Conservation (phyloP, 306 rosid species). For the Betula pendula region DNA sequence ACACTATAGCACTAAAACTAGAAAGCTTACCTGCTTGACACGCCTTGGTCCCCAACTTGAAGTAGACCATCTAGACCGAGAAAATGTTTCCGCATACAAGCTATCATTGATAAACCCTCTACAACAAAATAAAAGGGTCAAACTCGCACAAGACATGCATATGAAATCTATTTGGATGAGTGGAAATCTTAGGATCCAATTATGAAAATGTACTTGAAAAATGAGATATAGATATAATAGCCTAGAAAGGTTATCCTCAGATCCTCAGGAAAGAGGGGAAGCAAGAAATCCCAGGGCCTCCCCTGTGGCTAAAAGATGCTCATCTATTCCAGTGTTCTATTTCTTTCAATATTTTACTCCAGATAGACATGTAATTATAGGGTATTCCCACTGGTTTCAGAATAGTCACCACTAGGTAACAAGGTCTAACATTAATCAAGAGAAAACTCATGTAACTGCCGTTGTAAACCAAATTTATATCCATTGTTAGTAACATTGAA, state of each 20-base stretch:
- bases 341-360: not conserved
- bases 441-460: not conserved
- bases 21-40: constrained; percentile 64
- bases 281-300: not conserved
- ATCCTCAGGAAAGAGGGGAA: not conserved
- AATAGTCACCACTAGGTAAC: not conserved
- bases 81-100: constrained; percentile 59
- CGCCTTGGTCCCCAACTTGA: constrained; percentile 94
- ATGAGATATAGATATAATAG: not conserved
- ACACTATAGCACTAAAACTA: not conserved
- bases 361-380: not conserved
- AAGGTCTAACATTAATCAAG: not conserved
- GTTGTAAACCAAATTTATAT: not conserved
- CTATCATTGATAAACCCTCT: constrained; percentile 80
- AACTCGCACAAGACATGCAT: not conserved
- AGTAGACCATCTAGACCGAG: constrained; percentile 87
- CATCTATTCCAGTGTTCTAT: not conserved
- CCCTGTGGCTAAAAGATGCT: not conserved
- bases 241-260: not conserved
- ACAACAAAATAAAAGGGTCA: constrained; percentile 23
- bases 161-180: not conserved
- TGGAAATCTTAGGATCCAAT: not conserved
- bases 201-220: not conserved
- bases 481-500: not conserved
- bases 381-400: not conserved